Percentiles rank a stretch among this genome's conserved stretches.
These are phyloP conservation scores for Schizophyllum commune DNA, from an alignment of 1,284 basidiomycete genomes.

Conservation along the genomic window DNA sequence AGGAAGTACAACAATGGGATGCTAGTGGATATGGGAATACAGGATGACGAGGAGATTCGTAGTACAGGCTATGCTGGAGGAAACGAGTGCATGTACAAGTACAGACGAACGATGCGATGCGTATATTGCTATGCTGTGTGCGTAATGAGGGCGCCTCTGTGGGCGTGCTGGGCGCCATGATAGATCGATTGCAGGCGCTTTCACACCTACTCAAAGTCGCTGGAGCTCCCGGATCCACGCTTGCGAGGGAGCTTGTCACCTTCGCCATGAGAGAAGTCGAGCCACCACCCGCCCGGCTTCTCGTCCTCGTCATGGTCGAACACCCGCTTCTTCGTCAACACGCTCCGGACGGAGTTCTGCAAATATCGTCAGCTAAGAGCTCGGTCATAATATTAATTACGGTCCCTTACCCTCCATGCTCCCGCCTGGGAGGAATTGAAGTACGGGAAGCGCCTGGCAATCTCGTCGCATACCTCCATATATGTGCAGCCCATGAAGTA, in stretches of 20 bases:
- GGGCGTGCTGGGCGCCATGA: neutral
- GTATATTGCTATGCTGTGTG: too few relatives aligned
- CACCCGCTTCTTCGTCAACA: slow-evolving; percentile 78
- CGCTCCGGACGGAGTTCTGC: slow-evolving; percentile 84
- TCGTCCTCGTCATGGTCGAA: slow-evolving; percentile 58
- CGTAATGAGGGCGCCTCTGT: too few relatives aligned
- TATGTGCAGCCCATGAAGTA: slow-evolving; percentile 44
- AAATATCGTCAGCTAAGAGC: neutral
- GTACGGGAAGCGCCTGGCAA: slow-evolving; percentile 53
- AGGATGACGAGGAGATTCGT: too few relatives aligned
- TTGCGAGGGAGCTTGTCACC: slow-evolving; percentile 60
- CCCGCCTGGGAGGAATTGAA: slow-evolving; percentile 39
- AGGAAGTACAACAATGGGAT: too few relatives aligned
- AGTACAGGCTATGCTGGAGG: too few relatives aligned
- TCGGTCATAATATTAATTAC: neutral
- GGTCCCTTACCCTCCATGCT: slow-evolving; percentile 56
- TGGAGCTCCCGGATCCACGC: slow-evolving; percentile 19
- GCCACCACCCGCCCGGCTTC: slow-evolving; percentile 53
- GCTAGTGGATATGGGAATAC: too few relatives aligned
- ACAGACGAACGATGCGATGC: too few relatives aligned
- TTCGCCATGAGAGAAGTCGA: slow-evolving; percentile 51
- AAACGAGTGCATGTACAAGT: too few relatives aligned
- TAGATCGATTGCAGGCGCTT: neutral
- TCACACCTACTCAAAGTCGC: neutral
- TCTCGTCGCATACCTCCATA: slow-evolving; percentile 52